A percentile compares a stretch with the other conserved stretches of the same genome.
phyloP scores from a whole-genome alignment of 768 basidiomycete species.

The Pulveroboletus frians region DNA sequence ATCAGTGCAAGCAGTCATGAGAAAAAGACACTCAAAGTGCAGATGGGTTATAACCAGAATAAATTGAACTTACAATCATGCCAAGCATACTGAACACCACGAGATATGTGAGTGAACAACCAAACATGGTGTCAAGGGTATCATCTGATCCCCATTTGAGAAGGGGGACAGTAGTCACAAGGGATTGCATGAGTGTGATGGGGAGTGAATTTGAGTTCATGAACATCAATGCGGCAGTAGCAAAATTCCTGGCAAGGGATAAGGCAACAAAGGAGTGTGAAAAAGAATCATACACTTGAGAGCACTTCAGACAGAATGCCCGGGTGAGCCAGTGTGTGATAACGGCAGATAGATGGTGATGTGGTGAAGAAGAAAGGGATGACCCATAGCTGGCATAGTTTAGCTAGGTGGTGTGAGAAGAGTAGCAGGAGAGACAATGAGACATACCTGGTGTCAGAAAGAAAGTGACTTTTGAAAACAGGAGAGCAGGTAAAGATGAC shows the following conservation, averaged over 20 bases:
- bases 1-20: background rate
- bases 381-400: too few relatives aligned
- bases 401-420: constrained; percentile 39
- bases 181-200: constrained; percentile 91
- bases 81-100: too few relatives aligned
- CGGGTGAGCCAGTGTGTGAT: constrained; percentile 62
- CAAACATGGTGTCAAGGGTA: too few relatives aligned
- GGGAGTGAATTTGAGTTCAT: constrained; percentile 96
- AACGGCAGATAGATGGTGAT: constrained; percentile 68
- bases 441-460: constrained; percentile 70
- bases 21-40: background rate
- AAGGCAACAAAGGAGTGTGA: background rate
- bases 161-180: too few relatives aligned
- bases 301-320: constrained; percentile 60
- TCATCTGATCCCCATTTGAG: too few relatives aligned
- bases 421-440: background rate
- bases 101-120: too few relatives aligned
- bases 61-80: constrained; percentile 48
- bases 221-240: constrained; percentile 80
- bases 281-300: constrained; percentile 57
- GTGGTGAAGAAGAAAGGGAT: constrained; percentile 73
- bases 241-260: constrained; percentile 52
- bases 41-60: background rate
- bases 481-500: constrained; percentile 84
- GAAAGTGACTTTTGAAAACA: constrained; percentile 96